Percentiles rank a stretch among this genome's conserved stretches.
These are phyloP conservation scores for Populus davidiana DNA, from an alignment of 345 rosid genomes.

Conservation along the genomic window DNA sequence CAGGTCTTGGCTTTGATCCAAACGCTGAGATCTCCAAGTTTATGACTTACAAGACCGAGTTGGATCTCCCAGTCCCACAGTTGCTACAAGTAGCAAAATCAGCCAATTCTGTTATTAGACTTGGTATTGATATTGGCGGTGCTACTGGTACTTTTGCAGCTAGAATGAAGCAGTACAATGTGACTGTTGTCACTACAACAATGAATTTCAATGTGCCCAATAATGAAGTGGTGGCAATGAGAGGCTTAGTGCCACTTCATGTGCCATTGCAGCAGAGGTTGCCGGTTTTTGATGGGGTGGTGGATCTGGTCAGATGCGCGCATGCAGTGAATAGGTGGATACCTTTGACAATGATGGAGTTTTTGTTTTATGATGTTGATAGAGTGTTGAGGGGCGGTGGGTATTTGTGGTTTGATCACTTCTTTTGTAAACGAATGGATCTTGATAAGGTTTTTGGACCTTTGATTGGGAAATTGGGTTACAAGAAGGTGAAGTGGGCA, in stretches of 20 bases:
- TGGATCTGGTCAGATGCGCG: slow-evolving; percentile 90
- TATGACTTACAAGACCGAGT: slow-evolving; percentile 53
- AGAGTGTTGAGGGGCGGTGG: slow-evolving; percentile 87
- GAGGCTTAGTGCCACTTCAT: slow-evolving; percentile 86
- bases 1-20: slow-evolving; percentile 60
- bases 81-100: slow-evolving; percentile 63
- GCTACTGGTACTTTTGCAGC: slow-evolving; percentile 89
- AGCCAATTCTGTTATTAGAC: slow-evolving; percentile 52
- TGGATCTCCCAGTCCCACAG: slow-evolving; percentile 89
- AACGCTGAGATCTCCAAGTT: slow-evolving; percentile 48
- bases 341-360: slow-evolving; percentile 76
- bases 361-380: slow-evolving; percentile 77
- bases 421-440: slow-evolving; percentile 65
- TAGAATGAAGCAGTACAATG: slow-evolving; percentile 63
- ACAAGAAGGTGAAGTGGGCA: slow-evolving; percentile 98
- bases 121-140: slow-evolving; percentile 88
- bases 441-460: slow-evolving; percentile 73
- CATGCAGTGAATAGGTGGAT: slow-evolving; percentile 95
- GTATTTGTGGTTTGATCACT: slow-evolving; percentile 85
- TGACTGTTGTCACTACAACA: slow-evolving; percentile 76
- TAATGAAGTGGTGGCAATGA: slow-evolving; percentile 81
- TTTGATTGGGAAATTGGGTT: slow-evolving; percentile 76
- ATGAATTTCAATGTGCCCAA: slow-evolving; percentile 88
- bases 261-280: slow-evolving; percentile 89
- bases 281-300: slow-evolving; percentile 83